phyloP scores from a whole-genome alignment of 495 filamentous ascomycete genomes.

The Barbatosphaeria neglecta region DNA sequence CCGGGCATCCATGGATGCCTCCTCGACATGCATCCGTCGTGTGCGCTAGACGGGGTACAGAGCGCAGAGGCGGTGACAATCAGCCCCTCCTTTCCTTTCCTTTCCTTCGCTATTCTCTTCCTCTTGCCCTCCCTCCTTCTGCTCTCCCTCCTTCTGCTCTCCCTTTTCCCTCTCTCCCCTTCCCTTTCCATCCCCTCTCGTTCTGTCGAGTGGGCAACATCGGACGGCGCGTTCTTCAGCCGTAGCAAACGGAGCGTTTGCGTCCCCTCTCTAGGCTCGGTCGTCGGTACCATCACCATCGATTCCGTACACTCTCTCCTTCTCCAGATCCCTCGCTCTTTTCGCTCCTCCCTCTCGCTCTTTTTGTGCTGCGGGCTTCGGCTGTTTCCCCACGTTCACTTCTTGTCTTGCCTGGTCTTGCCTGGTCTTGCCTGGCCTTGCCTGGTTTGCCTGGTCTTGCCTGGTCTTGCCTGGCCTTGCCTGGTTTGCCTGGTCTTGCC shows the following conservation, averaged over 20 bases:
- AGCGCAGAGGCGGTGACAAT: no score
- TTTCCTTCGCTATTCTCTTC: no score
- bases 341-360: slow-evolving; percentile 20
- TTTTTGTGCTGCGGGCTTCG: slow-evolving; percentile 12
- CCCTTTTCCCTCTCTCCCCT: neutral
- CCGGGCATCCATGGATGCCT: no score
- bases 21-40: no score
- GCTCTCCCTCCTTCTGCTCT: slow-evolving; percentile 3
- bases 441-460: no score
- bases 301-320: neutral
- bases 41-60: no score
- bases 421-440: no score
- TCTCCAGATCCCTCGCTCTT: slow-evolving; percentile 18
- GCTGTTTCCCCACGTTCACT: neutral
- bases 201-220: slow-evolving; percentile 21
- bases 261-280: slow-evolving; percentile 32
- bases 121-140: neutral
- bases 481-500: no score
- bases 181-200: slow-evolving; percentile 1
- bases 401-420: no score
- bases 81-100: no score
- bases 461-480: no score
- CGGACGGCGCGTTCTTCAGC: slow-evolving; percentile 23
- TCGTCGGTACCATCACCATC: slow-evolving; percentile 14
- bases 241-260: slow-evolving; percentile 32